Percentiles rank a stretch among this genome's conserved stretches.
Evolutionary conservation across 83 land plant species (phyloP).

Genomic region (Diphasiastrum complanatum): DNA sequence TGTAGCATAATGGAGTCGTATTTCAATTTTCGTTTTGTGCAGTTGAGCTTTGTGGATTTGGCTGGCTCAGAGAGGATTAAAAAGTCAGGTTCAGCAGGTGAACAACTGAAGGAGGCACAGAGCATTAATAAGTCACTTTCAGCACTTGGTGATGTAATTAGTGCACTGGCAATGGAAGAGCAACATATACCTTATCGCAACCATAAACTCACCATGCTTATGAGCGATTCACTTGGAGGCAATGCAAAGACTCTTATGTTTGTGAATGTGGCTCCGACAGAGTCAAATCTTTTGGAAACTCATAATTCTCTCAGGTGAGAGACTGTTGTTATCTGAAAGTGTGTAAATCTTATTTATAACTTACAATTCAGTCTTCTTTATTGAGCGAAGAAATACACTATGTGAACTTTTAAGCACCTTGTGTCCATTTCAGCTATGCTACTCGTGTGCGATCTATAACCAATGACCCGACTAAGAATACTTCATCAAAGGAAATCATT

Average conservation of each 20-base stretch:
- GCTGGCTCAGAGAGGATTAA: slow-evolving; percentile 99
- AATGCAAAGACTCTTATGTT: slow-evolving; percentile 99
- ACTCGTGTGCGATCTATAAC: slow-evolving; percentile 91
- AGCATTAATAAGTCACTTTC: slow-evolving; percentile 98
- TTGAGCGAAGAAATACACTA: not conserved
- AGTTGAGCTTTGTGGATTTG: slow-evolving; percentile 97
- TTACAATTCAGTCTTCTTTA: not conserved
- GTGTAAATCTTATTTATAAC: not conserved
- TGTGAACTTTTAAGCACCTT: slow-evolving; percentile 12
- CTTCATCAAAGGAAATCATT: slow-evolving; percentile 78
- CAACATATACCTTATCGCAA: slow-evolving; percentile 95
- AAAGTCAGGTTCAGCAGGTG: slow-evolving; percentile 86
- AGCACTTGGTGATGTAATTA: slow-evolving; percentile 94
- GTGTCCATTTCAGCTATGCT: slow-evolving; percentile 65
- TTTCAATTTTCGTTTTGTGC: slow-evolving; percentile 22
- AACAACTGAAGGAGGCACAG: slow-evolving; percentile 92
- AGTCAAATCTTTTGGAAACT: slow-evolving; percentile 90
- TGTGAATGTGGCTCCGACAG: slow-evolving; percentile 93
- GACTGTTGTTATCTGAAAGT: not conserved
- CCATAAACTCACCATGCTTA: slow-evolving; percentile 93
- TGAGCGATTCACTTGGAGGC: slow-evolving; percentile 99
- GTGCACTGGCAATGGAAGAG: slow-evolving; percentile 81
- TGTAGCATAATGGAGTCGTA: too few relatives aligned
- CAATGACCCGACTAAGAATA: slow-evolving; percentile 91
- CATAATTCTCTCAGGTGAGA: slow-evolving; percentile 87